Base-by-base conservation (phyloP, 192 early-diverging fungal species). In the Coemansia umbellata region DNA sequence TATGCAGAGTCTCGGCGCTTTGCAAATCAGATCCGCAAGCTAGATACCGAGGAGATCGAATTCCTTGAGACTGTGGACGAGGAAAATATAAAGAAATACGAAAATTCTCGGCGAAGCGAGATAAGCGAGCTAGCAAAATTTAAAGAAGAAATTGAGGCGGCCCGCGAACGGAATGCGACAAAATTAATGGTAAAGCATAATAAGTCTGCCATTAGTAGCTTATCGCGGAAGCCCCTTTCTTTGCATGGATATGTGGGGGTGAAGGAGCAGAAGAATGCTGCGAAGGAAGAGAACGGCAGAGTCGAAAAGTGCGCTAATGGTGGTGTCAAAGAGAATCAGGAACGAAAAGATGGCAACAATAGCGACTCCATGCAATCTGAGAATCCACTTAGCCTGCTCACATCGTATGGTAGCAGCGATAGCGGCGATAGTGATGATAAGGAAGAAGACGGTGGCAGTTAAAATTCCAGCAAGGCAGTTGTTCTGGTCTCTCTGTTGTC, bases 11-110 rank as follows among this genome's bases (percentile, higher is more conserved):
- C 73, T 4, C 66, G 60, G 3, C 63, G 60, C 10, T 61, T 62
- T 41, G 69, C 64, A 17, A 78, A 83, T 40, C 65, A 82, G 8
- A 81, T 89, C 53, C 81, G 84, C 37, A 80, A 67, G 41, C 69
- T 89, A 21, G 87, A 87, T 23, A 75, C 76, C 6, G 87, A 85
- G 14, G 87, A 89, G 35, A 82, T 82, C 13, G 85, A 86, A 21
- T 89, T 83, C 53, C 77, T 84, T n/a, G 81, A 69, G 26, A 64
- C 77, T 1, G 58, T 87, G 17, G 80, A 84, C 15, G 74, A 78
- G 18, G 54, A 49, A 18, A 59, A 66, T 31, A 22, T 31, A 5
- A 31, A 55, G 43, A 47, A 50, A 44, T 40, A 42, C n/a, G 19
- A 8, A 5, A 59, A 43, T 0, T 43, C 45, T n/a, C 31, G 33